A percentile compares a stretch with the other conserved stretches of the same genome.
These are phyloP conservation scores for Talaromyces albobiverticillius DNA, from an alignment of 2,329 filamentous ascomycete species.

Conservation along the genomic window DNA sequence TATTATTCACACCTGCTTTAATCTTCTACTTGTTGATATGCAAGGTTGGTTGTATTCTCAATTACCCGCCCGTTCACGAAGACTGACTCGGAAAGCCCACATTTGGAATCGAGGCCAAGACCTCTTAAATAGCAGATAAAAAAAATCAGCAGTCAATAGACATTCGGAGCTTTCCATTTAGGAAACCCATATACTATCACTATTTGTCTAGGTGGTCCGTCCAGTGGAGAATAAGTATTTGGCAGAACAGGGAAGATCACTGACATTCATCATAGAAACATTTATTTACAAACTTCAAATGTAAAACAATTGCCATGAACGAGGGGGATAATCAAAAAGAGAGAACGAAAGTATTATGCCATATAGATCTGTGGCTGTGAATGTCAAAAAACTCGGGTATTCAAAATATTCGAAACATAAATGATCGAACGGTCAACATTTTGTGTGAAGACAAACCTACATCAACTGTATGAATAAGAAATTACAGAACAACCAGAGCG, in stretches of 20 bases:
- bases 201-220: no score
- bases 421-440: neutral
- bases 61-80: no score
- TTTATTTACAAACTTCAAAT: neutral
- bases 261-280: neutral
- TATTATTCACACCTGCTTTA: no score
- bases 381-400: neutral
- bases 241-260: neutral
- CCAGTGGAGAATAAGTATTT: neutral
- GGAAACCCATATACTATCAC: no score
- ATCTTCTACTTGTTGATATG: no score
- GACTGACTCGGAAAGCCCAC: no score
- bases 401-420: neutral
- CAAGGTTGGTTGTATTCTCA: no score
- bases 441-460: neutral
- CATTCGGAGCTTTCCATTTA: no score
- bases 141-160: no score
- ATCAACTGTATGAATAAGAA: neutral
- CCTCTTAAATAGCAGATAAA: no score
- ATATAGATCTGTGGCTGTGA: neutral
- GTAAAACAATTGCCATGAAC: neutral
- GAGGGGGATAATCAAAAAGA: neutral
- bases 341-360: constrained; percentile 6
- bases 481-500: constrained; percentile 40
- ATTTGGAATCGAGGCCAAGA: no score